Base-by-base conservation (phyloP, 1,284 basidiomycete species). In the Apiotrichum montevideense region DNA sequence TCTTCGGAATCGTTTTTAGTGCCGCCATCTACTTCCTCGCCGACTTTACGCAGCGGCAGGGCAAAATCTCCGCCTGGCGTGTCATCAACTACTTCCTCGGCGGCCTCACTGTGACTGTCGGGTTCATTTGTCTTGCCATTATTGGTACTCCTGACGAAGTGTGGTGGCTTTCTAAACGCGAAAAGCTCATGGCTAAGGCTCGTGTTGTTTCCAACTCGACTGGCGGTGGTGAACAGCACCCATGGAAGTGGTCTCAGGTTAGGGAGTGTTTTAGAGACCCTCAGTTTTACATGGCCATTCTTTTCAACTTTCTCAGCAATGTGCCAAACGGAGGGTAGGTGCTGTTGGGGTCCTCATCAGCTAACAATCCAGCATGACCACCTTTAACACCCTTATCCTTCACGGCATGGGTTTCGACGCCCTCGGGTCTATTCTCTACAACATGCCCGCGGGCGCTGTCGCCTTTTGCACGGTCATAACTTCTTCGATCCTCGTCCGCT, bases 21-120 rank as follows among this genome's bases (percentile, higher is more conserved):
- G 8, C 13, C 37, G 37, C 8, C 7, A 39, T 13, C 37, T 39
- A 39, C 37, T 39, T 8, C 37, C 8, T 21, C 21, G 65, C 61
- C 21, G 45, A 52, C 34, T 45, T 52, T 15, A 45, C 61, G 3
- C 37, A 63, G 39, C 37, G 32, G n/a, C 21, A 52, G 10, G 63
- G 63, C 42, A 49, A 46, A 5, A 43, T 60, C 14, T 59, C 59
- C 13, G 65, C 56, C 0, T 66, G 65, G 65, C 50, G 63, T 33
- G 62, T 59, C 13, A 67, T 67, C 56, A 63, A 65, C 47, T 58
- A 55, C 42, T 67, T 67, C 58, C 59, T 67, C n/a, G 65, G 65
- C 21, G 61, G 49, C 4, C 6, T 15, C 7, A 67, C 65, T 32
- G 57, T 65, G 44, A 21, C n/a, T n/a, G 35, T 49, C 10, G 56